Evolutionary conservation across 768 basidiomycete genomes (phyloP).

Genomic region (Agaricus subrufescens): DNA sequence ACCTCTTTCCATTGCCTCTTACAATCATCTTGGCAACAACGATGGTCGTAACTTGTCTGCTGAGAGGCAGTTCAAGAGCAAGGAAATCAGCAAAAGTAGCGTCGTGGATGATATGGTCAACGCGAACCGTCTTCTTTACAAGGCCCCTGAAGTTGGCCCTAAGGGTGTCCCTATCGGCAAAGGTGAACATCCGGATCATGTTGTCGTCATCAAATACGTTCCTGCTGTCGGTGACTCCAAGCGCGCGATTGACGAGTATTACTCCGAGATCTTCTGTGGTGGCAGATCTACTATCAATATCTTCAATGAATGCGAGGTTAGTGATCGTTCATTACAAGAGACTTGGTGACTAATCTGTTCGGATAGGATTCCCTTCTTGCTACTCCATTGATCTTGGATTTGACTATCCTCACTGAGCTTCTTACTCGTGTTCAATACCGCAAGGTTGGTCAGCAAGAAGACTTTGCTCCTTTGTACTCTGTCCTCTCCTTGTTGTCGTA

Average conservation of each 20-base stretch:
- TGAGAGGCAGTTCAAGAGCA: slow-evolving; percentile 92
- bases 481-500: slow-evolving; percentile 91
- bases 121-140: slow-evolving; percentile 86
- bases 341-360: slow-evolving; percentile 1
- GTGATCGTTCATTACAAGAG: background rate
- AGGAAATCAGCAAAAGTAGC: slow-evolving; percentile 96
- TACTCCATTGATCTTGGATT: slow-evolving; percentile 92
- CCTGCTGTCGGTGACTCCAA: slow-evolving; percentile 97
- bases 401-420: slow-evolving; percentile 90
- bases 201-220: slow-evolving; percentile 96
- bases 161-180: slow-evolving; percentile 55
- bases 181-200: slow-evolving; percentile 97
- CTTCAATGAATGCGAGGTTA: slow-evolving; percentile 95
- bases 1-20: slow-evolving; percentile 93
- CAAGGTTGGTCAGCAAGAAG: slow-evolving; percentile 40
- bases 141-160: slow-evolving; percentile 59
- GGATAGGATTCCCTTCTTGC: slow-evolving; percentile 88
- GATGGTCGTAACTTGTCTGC: slow-evolving; percentile 91
- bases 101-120: slow-evolving; percentile 99
- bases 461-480: slow-evolving; percentile 83
- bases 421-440: slow-evolving; percentile 92
- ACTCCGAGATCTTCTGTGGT: slow-evolving; percentile 96
- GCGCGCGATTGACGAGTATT: slow-evolving; percentile 99
- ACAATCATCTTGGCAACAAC: slow-evolving; percentile 99
- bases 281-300: slow-evolving; percentile 92